A percentile compares a stretch with the other conserved stretches of the same genome.
These are phyloP conservation scores for Neurospora sublineolata DNA, from an alignment of 495 filamentous ascomycete species.

Conservation along the genomic window DNA sequence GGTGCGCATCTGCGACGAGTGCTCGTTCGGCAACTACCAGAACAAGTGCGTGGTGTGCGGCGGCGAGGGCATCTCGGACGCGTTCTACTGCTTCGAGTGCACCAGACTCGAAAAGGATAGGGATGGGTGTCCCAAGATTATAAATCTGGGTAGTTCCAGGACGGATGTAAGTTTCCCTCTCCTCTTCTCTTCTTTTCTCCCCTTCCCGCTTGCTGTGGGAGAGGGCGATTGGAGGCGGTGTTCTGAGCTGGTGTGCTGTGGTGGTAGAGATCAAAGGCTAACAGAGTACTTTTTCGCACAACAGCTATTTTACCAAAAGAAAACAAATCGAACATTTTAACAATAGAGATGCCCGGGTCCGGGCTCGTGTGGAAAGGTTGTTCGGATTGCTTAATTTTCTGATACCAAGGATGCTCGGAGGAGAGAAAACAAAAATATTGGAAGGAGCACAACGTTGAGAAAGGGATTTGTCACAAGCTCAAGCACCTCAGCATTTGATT, in stretches of 20 bases:
- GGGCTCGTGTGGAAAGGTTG: conserved; percentile 11
- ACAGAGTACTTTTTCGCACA: conserved; percentile 1
- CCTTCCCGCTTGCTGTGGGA: background rate
- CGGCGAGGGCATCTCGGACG: conserved; percentile 95
- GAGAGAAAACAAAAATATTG: background rate
- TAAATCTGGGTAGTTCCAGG: conserved; percentile 88
- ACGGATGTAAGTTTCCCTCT: conserved; percentile 64
- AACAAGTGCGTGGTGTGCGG: conserved; percentile 99
- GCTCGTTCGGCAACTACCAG: conserved; percentile 98
- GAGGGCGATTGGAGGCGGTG: background rate
- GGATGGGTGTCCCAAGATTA: conserved; percentile 98
- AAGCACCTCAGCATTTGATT: background rate
- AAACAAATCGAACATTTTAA: conserved; percentile 42
- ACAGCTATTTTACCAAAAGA: conserved; percentile 43
- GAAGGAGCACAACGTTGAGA: background rate
- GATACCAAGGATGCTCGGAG: background rate
- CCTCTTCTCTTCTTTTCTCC: background rate
- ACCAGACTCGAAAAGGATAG: conserved; percentile 94
- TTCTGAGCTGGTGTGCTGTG: background rate
- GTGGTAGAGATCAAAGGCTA: conserved; percentile 10
- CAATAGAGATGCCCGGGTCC: conserved; percentile 28
- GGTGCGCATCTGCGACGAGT: conserved; percentile 97
- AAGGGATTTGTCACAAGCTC: background rate
- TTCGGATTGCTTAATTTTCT: background rate
- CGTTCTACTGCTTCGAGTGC: conserved; percentile 99